Evolutionary conservation across 228 moss, liverwort and hornwort genomes (phyloP).

Genomic region (Sphagnum fallax): DNA sequence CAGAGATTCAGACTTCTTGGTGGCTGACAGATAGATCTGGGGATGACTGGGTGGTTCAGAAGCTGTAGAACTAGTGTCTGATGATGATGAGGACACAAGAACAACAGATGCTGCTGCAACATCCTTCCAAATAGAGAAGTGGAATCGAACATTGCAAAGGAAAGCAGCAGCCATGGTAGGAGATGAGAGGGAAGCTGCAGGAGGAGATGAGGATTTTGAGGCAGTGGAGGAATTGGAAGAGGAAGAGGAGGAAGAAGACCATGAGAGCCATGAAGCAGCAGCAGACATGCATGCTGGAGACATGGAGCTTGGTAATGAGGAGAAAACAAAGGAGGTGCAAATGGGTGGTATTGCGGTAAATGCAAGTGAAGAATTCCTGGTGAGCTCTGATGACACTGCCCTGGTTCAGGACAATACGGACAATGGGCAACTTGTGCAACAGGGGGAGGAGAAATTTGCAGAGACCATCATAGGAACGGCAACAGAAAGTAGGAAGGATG

Average conservation of each 20-base stretch:
- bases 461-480: too few relatives aligned
- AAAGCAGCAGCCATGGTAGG: background rate
- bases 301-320: slow-evolving; percentile 11
- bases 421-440: too few relatives aligned
- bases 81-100: too few relatives aligned
- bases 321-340: background rate
- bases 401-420: too few relatives aligned
- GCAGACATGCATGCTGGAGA: slow-evolving; percentile 19
- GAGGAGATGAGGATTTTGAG: slow-evolving; percentile 54
- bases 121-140: background rate
- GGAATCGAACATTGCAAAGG: slow-evolving; percentile 1
- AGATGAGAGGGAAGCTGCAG: slow-evolving; percentile 22
- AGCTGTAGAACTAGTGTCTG: too few relatives aligned
- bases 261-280: background rate
- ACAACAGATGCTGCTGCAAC: background rate
- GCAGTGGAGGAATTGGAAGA: slow-evolving; percentile 36
- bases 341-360: too few relatives aligned
- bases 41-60: background rate
- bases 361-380: too few relatives aligned
- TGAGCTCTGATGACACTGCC: too few relatives aligned
- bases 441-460: too few relatives aligned
- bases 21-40: slow-evolving; percentile 23
- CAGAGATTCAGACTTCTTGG: slow-evolving; percentile 25
- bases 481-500: too few relatives aligned
- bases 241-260: slow-evolving; percentile 33